Evolutionary conservation across 2,329 filamentous ascomycete species (phyloP).

Genomic region (Fusarium domesticum): DNA sequence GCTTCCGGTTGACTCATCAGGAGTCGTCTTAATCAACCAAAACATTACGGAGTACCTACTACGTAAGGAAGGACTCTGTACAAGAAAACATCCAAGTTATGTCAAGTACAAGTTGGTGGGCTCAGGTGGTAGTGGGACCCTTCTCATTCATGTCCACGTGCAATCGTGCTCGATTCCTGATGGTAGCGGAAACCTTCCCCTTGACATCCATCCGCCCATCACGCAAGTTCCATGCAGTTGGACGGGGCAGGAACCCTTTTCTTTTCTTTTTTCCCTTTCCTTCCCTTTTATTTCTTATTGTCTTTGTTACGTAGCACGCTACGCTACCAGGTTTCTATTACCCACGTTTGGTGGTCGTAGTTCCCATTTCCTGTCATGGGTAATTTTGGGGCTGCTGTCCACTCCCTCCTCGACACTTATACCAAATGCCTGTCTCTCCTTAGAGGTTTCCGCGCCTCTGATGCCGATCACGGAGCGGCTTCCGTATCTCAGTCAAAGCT

Average conservation of each 20-base stretch:
- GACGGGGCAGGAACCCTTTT: background rate
- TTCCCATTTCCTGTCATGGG: too few species aligned
- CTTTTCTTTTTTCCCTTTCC: too few species aligned
- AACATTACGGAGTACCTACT: too few species aligned
- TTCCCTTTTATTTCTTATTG: background rate
- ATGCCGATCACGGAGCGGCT: conserved; percentile 20
- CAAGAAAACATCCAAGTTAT: too few species aligned
- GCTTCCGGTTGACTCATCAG: too few species aligned
- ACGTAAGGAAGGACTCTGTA: too few species aligned
- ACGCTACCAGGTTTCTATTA: background rate
- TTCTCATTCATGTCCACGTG: background rate
- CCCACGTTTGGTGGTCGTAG: background rate
- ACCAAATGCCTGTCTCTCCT: conserved; percentile 44
- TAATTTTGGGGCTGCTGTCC: conserved; percentile 43
- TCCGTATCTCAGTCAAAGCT: conserved; percentile 27
- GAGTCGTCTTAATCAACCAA: too few species aligned
- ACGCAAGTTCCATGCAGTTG: background rate
- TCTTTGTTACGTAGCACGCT: background rate
- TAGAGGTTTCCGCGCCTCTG: conserved; percentile 32
- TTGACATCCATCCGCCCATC: background rate
- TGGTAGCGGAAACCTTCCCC: background rate
- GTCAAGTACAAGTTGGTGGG: too few species aligned
- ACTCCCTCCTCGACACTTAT: conserved; percentile 47
- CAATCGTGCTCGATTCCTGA: background rate
- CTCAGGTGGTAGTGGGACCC: background rate